A percentile compares a stretch with the other conserved stretches of the same genome.
Evolutionary conservation across 352 stramenopile genomes (phyloP).

Genomic region (Peronospora belbahrii): DNA sequence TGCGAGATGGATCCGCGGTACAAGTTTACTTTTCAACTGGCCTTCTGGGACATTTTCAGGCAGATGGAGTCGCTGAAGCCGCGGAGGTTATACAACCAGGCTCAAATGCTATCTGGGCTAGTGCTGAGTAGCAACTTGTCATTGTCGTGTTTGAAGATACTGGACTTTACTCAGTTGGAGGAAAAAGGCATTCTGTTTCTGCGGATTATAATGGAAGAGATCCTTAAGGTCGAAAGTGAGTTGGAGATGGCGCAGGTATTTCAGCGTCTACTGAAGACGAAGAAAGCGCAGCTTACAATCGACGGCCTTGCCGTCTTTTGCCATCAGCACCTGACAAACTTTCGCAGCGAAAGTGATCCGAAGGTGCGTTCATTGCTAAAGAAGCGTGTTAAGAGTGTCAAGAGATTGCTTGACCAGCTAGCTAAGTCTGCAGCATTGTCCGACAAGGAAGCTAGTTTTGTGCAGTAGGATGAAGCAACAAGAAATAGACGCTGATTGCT

Average conservation of each 20-base stretch:
- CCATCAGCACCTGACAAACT: slow-evolving; percentile 67
- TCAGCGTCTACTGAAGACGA: slow-evolving; percentile 65
- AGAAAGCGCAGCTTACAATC: slow-evolving; percentile 71
- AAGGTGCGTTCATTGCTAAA: slow-evolving; percentile 38
- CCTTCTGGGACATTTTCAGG: slow-evolving; percentile 97
- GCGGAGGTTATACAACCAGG: slow-evolving; percentile 87
- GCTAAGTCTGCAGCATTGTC: slow-evolving; percentile 43
- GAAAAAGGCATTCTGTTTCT: slow-evolving; percentile 87
- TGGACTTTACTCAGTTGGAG: slow-evolving; percentile 88
- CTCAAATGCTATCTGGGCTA: slow-evolving; percentile 79
- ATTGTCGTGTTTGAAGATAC: slow-evolving; percentile 85
- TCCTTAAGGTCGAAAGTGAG: slow-evolving; percentile 63
- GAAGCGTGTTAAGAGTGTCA: slow-evolving; percentile 56
- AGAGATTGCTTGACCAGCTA: slow-evolving; percentile 59
- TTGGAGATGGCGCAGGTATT: slow-evolving; percentile 65
- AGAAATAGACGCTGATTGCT: slow-evolving; percentile 8
- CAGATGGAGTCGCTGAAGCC: slow-evolving; percentile 73
- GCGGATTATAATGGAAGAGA: slow-evolving; percentile 66
- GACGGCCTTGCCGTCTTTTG: slow-evolving; percentile 75
- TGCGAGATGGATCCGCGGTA: slow-evolving; percentile 91
- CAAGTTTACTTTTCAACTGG: slow-evolving; percentile 94
- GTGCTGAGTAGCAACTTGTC: slow-evolving; percentile 52
- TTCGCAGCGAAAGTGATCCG: slow-evolving; percentile 39
- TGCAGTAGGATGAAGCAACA: slow-evolving; percentile 25
- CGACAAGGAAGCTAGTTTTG: slow-evolving; percentile 43